phyloP scores from a whole-genome alignment of 192 early-diverging fungal species.

The Dissophora ornata region DNA sequence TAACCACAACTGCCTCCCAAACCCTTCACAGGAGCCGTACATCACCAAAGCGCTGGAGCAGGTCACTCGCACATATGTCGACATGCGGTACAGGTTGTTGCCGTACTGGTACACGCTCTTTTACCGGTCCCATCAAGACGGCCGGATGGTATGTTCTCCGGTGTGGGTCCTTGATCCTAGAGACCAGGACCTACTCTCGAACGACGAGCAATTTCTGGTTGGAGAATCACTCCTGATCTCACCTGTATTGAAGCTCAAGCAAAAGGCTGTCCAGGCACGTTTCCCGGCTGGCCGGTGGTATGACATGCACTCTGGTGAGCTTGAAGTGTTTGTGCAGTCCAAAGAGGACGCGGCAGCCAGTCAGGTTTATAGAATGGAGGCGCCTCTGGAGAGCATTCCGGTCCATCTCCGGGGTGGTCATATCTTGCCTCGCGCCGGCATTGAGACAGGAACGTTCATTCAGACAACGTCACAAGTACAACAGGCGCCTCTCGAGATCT shows the following conservation, averaged over 20 bases:
- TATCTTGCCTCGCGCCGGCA: conserved; percentile 61
- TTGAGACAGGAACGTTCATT: conserved; percentile 52
- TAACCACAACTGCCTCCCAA: conserved; percentile 68
- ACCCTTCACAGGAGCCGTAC: conserved; percentile 69
- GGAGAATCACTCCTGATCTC: conserved; percentile 67
- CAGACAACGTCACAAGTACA: conserved; percentile 47
- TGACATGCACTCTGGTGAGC: conserved; percentile 57
- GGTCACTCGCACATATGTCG: conserved; percentile 58
- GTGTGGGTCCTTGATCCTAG: conserved; percentile 63
- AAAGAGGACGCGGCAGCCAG: not conserved
- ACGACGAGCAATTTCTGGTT: conserved; percentile 70
- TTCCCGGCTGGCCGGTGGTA: conserved; percentile 75
- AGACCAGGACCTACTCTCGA: conserved; percentile 32
- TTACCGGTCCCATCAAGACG: conserved; percentile 59
- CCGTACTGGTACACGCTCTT: conserved; percentile 72
- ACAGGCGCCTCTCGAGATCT: conserved; percentile 53
- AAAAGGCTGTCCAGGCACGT: conserved; percentile 59
- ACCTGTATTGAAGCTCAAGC: conserved; percentile 61
- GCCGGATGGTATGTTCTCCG: conserved; percentile 65
- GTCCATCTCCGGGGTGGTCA: conserved; percentile 71
- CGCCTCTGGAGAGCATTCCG: conserved; percentile 66
- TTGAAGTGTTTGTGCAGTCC: conserved; percentile 14
- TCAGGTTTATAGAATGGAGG: conserved; percentile 49
- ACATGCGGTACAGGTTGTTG: conserved; percentile 66
- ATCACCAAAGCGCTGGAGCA: conserved; percentile 60